Percentiles rank a stretch among this genome's conserved stretches.
Evolutionary conservation across 2,329 filamentous ascomycete species (phyloP).

Genomic region (Beauveria rudraprayagi): DNA sequence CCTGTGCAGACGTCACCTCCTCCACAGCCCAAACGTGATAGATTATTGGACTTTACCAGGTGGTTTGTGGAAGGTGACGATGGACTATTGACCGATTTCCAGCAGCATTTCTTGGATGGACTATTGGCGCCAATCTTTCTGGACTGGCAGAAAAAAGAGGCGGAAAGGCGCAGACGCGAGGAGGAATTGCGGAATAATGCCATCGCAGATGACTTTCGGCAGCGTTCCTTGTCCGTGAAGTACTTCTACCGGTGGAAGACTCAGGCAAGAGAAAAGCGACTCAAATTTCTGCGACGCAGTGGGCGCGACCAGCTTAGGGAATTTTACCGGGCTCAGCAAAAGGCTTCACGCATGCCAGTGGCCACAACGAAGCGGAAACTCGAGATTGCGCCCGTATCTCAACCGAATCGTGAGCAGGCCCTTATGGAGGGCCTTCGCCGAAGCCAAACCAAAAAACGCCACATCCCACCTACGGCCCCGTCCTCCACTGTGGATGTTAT

Average conservation of each 20-base stretch:
- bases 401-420: not conserved
- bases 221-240: slow-evolving; percentile 42
- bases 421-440: slow-evolving; percentile 8
- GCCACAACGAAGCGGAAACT: slow-evolving; percentile 14
- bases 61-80: slow-evolving; percentile 49
- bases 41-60: slow-evolving; percentile 40
- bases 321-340: slow-evolving; percentile 34
- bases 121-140: slow-evolving; percentile 35
- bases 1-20: slow-evolving; percentile 10
- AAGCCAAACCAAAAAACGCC: not conserved
- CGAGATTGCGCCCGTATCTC: slow-evolving; percentile 9
- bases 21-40: slow-evolving; percentile 26
- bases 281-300: slow-evolving; percentile 41
- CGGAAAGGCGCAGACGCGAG: slow-evolving; percentile 34
- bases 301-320: slow-evolving; percentile 43
- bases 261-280: slow-evolving; percentile 38
- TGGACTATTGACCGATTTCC: slow-evolving; percentile 45
- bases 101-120: slow-evolving; percentile 36
- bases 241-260: slow-evolving; percentile 51
- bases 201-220: slow-evolving; percentile 40
- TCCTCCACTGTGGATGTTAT: not conserved
- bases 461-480: slow-evolving; percentile 17
- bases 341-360: slow-evolving; percentile 14
- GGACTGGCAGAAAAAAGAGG: slow-evolving; percentile 31
- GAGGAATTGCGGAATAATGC: slow-evolving; percentile 40